phyloP scores from a whole-genome alignment of 225 moss, liverwort and hornwort species.

The Lunularia cruciata region DNA sequence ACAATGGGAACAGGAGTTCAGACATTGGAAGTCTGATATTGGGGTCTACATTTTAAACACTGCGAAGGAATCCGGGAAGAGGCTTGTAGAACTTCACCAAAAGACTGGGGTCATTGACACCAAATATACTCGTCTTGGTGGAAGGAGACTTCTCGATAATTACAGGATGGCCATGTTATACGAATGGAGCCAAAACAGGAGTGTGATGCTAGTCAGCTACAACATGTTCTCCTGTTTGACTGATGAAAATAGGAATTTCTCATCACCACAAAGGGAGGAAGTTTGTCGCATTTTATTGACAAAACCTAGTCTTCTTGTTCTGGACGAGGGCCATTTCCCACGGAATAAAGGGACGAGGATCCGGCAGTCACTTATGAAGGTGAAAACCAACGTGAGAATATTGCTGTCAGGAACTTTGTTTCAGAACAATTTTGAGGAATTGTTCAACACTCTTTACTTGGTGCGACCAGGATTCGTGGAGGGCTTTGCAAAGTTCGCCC shows the following conservation, averaged over 20 bases:
- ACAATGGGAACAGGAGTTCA: conserved; percentile 90
- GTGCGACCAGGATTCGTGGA: conserved; percentile 79
- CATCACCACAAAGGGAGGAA: background rate
- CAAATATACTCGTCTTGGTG: conserved; percentile 26
- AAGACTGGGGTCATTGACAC: conserved; percentile 45
- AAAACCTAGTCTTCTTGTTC: conserved; percentile 32
- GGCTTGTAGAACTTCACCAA: conserved; percentile 49
- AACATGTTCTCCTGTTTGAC: conserved; percentile 41
- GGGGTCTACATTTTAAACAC: conserved; percentile 69
- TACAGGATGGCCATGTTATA: conserved; percentile 25
- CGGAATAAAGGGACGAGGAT: conserved; percentile 70
- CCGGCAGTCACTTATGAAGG: conserved; percentile 64
- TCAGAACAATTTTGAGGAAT: conserved; percentile 96
- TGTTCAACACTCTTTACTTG: conserved; percentile 81
- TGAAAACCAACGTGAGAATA: conserved; percentile 72
- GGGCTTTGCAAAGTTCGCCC: conserved; percentile 50
- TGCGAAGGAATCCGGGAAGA: conserved; percentile 51
- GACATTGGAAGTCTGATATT: conserved; percentile 78
- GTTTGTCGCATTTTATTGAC: conserved; percentile 23
- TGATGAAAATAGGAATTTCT: conserved; percentile 13
- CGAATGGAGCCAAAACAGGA: conserved; percentile 37
- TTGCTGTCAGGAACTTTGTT: conserved; percentile 94
- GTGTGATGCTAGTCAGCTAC: conserved; percentile 45
- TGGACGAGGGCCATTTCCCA: conserved; percentile 81
- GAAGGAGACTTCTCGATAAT: conserved; percentile 1